Percentiles rank a stretch among this genome's conserved stretches.
Conservation (phyloP, 140 eudicot genomes). For the Erigeron philadelphicus region DNA sequence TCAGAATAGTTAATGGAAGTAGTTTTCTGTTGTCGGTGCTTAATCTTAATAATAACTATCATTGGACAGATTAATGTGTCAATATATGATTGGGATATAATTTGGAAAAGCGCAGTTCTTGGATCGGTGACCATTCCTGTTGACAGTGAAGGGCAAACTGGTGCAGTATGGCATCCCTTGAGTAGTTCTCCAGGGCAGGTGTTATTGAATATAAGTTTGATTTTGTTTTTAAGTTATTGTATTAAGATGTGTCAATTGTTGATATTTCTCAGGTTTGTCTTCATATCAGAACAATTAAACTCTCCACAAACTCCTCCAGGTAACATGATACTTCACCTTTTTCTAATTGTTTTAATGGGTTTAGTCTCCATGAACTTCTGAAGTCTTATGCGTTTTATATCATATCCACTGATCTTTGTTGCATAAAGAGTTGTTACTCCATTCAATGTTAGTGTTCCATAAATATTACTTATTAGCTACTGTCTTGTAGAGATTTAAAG, state of each 20-base stretch:
- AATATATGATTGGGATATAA: constrained; percentile 92
- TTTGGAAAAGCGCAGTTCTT: constrained; percentile 93
- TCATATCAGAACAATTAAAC: constrained; percentile 54
- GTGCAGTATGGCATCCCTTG: constrained; percentile 73
- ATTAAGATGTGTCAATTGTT: constrained; percentile 14
- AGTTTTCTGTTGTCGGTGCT: constrained; percentile 19
- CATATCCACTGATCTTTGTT: constrained; percentile 6
- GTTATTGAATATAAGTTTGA: no score
- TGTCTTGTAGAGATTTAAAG: constrained; percentile 53
- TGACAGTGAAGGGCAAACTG: constrained; percentile 66
- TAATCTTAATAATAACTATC: constrained; percentile 19
- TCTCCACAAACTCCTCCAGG: constrained; percentile 59
- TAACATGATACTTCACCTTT: constrained; percentile 16
- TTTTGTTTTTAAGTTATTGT: background rate
- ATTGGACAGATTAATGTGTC: constrained; percentile 75
- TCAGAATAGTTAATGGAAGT: constrained; percentile 8
- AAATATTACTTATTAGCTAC: constrained; percentile 6
- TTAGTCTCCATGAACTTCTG: constrained; percentile 5
- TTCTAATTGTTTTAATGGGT: no score
- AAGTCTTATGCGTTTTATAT: constrained; percentile 15
- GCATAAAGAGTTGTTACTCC: constrained; percentile 10
- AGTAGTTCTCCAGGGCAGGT: constrained; percentile 71
- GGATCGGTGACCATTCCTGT: constrained; percentile 68
- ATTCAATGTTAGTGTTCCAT: constrained; percentile 8
- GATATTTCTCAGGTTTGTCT: constrained; percentile 67